Conservation (phyloP, 805 yeast genomes). For the Barnettozyma wickerhamii region DNA sequence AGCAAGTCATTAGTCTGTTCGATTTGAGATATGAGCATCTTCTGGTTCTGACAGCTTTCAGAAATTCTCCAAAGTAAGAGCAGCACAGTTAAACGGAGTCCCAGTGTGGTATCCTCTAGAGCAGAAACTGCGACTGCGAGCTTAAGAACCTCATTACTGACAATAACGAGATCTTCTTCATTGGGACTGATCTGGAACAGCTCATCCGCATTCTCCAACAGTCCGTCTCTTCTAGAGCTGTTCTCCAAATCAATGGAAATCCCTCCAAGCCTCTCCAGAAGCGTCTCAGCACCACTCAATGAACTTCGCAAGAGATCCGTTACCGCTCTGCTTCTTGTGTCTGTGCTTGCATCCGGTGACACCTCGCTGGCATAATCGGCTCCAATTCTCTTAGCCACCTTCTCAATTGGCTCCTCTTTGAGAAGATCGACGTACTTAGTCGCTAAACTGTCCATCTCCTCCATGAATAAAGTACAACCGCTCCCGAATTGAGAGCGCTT, state of each 20-base stretch:
- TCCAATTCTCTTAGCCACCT: neutral
- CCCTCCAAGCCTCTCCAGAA: neutral
- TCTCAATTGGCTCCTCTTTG: slow-evolving; percentile 1
- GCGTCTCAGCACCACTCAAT: neutral
- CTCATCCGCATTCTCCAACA: neutral
- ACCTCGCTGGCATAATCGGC: neutral
- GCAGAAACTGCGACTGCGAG: neutral
- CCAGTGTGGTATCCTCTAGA: neutral
- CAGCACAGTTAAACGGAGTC: neutral
- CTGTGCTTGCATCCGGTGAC: neutral
- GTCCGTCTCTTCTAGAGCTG: neutral
- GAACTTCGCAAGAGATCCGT: neutral
- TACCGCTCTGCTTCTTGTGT: neutral
- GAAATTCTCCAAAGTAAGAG: slow-evolving; percentile 6
- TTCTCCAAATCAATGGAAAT: neutral
- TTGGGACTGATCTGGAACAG: slow-evolving; percentile 1
- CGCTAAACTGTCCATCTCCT: neutral
- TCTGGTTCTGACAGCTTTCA: slow-evolving; percentile 3
- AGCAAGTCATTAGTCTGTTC: neutral
- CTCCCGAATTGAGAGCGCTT: neutral
- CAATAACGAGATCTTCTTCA: neutral
- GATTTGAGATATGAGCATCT: slow-evolving; percentile 2
- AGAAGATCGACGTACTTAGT: neutral
- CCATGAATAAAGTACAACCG: neutral
- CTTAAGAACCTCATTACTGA: neutral